These are phyloP conservation scores for Cucurbitaria berberidis DNA, from an alignment of 2,329 filamentous ascomycete genomes.

Conservation along the genomic window DNA sequence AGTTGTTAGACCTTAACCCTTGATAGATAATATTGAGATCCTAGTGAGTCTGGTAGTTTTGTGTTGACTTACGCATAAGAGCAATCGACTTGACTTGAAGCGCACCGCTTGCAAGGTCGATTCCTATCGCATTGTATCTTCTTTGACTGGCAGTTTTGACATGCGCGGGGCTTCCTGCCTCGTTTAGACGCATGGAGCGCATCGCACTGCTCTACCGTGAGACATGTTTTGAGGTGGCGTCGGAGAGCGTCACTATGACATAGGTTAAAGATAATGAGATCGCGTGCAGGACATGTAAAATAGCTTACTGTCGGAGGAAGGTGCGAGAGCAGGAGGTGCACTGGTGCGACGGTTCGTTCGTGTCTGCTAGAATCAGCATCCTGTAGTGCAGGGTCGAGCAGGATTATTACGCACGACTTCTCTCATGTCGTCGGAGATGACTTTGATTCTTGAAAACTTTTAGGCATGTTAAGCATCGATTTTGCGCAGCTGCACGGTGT, in stretches of 20 bases:
- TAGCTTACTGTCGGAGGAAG: slow-evolving; percentile 8
- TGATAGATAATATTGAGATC: too few relatives aligned
- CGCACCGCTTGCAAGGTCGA: slow-evolving; percentile 1
- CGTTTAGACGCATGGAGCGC: not conserved
- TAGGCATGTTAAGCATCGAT: slow-evolving; percentile 2
- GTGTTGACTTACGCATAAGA: not conserved
- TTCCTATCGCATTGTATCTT: not conserved
- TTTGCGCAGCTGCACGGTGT: not conserved
- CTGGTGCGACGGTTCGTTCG: not conserved
- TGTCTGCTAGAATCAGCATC: not conserved
- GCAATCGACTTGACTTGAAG: not conserved
- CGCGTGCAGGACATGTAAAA: too few relatives aligned
- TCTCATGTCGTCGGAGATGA: slow-evolving; percentile 16
- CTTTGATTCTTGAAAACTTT: slow-evolving; percentile 5
- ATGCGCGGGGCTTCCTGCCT: slow-evolving; percentile 9
- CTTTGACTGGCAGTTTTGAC: slow-evolving; percentile 3
- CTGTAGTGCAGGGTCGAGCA: not conserved
- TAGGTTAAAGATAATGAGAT: not conserved
- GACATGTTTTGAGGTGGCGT: slow-evolving; percentile 11
- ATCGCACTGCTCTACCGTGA: not conserved
- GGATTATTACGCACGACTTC: not conserved
- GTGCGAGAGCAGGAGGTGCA: slow-evolving; percentile 8
- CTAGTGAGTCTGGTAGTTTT: too few relatives aligned
- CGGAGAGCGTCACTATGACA: slow-evolving; percentile 12
- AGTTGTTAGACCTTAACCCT: too few relatives aligned